These are phyloP conservation scores for Colletotrichum endophyticum DNA, from an alignment of 2,329 filamentous ascomycete species.

Conservation along the genomic window DNA sequence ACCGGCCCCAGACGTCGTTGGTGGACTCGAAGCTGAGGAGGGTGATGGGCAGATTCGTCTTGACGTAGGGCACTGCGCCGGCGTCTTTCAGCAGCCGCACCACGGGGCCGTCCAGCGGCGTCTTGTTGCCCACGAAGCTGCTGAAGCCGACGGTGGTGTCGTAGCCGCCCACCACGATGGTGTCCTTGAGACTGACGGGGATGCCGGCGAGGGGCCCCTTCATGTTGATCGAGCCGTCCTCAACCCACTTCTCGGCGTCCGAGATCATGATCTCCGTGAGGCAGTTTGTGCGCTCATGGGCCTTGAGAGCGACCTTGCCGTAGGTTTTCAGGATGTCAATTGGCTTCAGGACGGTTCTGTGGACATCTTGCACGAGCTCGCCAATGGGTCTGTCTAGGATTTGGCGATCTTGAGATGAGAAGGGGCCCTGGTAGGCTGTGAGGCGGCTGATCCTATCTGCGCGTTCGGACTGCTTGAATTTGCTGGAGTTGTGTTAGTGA, in stretches of 20 bases:
- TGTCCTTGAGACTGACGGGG: constrained; percentile 84
- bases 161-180: constrained; percentile 80
- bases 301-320: constrained; percentile 82
- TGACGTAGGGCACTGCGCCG: constrained; percentile 88
- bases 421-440: constrained; percentile 66
- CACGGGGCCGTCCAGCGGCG: constrained; percentile 71
- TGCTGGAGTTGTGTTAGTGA: constrained; percentile 54
- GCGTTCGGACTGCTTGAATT: constrained; percentile 81
- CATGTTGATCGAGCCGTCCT: constrained; percentile 66
- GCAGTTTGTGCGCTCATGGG: constrained; percentile 87
- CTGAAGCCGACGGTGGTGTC: constrained; percentile 85
- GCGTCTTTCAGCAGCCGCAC: constrained; percentile 83
- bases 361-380: constrained; percentile 78
- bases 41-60: constrained; percentile 89
- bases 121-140: constrained; percentile 70
- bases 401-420: constrained; percentile 68
- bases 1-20: constrained; percentile 80
- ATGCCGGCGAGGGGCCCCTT: constrained; percentile 86
- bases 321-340: constrained; percentile 83
- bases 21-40: constrained; percentile 85
- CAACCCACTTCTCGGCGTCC: constrained; percentile 76
- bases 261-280: constrained; percentile 85
- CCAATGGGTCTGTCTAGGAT: constrained; percentile 78
- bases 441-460: constrained; percentile 71
- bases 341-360: constrained; percentile 68